These are phyloP conservation scores for Xylariales sp. DNA, from an alignment of 2,329 filamentous ascomycete genomes.

Conservation along the genomic window DNA sequence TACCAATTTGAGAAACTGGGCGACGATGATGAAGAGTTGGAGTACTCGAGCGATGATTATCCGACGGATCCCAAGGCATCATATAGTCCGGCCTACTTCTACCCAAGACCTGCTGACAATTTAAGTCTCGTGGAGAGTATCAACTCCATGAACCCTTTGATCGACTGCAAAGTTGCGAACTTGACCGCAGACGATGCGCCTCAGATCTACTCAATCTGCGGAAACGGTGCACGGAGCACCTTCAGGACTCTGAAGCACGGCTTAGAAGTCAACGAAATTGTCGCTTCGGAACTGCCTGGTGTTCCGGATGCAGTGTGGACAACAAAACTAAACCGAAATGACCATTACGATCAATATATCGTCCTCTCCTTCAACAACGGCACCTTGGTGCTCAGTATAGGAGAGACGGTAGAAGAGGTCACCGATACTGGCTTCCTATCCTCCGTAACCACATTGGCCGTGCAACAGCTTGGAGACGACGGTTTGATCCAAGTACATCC, in stretches of 20 bases:
- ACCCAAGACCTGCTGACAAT: constrained; percentile 74
- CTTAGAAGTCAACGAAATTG: constrained; percentile 87
- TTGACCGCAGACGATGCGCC: constrained; percentile 88
- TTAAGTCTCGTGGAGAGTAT: constrained; percentile 80
- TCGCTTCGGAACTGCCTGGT: constrained; percentile 86
- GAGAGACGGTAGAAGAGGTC: constrained; percentile 94
- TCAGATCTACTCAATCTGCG: constrained; percentile 91
- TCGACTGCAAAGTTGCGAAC: constrained; percentile 90
- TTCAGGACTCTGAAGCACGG: constrained; percentile 93
- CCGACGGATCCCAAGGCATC: constrained; percentile 67
- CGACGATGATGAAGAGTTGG: constrained; percentile 85
- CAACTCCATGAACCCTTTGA: constrained; percentile 82
- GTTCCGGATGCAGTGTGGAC: constrained; percentile 94
- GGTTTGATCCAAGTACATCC: constrained; percentile 92
- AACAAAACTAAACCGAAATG: constrained; percentile 74
- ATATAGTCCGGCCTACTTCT: constrained; percentile 80
- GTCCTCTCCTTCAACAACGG: constrained; percentile 88
- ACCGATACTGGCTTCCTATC: constrained; percentile 90
- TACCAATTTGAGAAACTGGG: constrained; percentile 98
- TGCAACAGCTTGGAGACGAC: constrained; percentile 91
- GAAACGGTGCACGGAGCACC: constrained; percentile 80
- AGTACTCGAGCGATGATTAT: constrained; percentile 80
- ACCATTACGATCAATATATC: constrained; percentile 91
- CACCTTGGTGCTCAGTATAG: constrained; percentile 89
- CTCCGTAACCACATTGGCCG: constrained; percentile 81